Percentiles rank a stretch among this genome's conserved stretches.
Evolutionary conservation across 768 basidiomycete genomes (phyloP).

Genomic region (Coprinellus micaceus): DNA sequence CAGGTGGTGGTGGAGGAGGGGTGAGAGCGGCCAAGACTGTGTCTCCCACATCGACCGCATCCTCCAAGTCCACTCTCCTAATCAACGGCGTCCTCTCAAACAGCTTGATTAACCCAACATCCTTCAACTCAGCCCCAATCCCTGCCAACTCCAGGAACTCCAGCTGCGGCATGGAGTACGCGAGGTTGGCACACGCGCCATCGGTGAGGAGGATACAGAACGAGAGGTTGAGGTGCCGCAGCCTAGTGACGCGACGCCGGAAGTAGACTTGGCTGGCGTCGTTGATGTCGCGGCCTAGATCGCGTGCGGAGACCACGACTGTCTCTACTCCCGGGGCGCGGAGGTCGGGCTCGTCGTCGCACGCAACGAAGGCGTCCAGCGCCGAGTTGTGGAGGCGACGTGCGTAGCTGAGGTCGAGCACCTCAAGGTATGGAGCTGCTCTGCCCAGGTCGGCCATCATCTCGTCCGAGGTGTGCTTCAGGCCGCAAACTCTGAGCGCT

Average conservation of each 20-base stretch:
- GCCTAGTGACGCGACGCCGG: slow-evolving; percentile 58
- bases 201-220: slow-evolving; percentile 71
- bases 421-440: slow-evolving; percentile 68
- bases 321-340: slow-evolving; percentile 36
- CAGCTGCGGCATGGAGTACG: slow-evolving; percentile 64
- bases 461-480: slow-evolving; percentile 57
- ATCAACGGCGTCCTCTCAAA: slow-evolving; percentile 68
- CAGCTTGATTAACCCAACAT: slow-evolving; percentile 71
- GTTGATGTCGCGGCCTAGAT: slow-evolving; percentile 59
- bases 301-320: slow-evolving; percentile 53
- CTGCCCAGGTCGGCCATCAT: slow-evolving; percentile 64
- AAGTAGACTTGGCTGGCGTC: slow-evolving; percentile 37
- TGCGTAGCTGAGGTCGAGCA: slow-evolving; percentile 76
- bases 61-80: slow-evolving; percentile 80
- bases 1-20: slow-evolving; percentile 25
- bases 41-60: slow-evolving; percentile 72
- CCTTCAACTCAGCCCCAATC: slow-evolving; percentile 63
- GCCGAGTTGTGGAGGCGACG: slow-evolving; percentile 71
- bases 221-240: slow-evolving; percentile 75
- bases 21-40: slow-evolving; percentile 64
- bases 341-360: slow-evolving; percentile 36
- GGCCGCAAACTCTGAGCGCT: slow-evolving; percentile 63
- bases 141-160: slow-evolving; percentile 78
- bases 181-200: slow-evolving; percentile 67
- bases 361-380: slow-evolving; percentile 67